Evolutionary conservation across 2,329 filamentous ascomycete genomes (phyloP), one percentile per base, ranked within the genome.

Genomic region (Penicillium sp.): DNA sequence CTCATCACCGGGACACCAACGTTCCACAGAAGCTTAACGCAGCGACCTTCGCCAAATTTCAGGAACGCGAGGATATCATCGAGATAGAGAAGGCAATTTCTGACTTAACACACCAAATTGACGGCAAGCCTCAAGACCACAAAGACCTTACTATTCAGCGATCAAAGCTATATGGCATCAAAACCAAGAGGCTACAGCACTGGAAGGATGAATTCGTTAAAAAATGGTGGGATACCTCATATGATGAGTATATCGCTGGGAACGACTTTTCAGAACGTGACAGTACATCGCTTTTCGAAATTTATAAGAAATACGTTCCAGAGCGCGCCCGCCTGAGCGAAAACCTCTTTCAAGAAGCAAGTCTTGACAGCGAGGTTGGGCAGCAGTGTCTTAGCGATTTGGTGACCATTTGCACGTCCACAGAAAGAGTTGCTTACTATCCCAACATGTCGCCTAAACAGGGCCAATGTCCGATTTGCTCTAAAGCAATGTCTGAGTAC

Each of bases 231-330:
- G 45, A 66, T 46, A 25, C 29, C 13, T 59, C 25, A 26, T 67
- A 69, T 47, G 21, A 62, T 26, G 21, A 66, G 45, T 67, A 69
- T 45, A 45, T 66, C n/a, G 37, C 59, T 39, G 33, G 59, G 29
- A 67, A 66, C 19, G 43, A 63, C 3, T 64, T 67, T n/a, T 26
- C 53, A 1, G 53, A 67, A 43, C 51, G 52, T 3, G 57, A 69
- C 37, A 55, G 14, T 31, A 68, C 53, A 26, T 21, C 42, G 27
- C 45, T 68, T 14, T 64, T 67, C 9, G 16, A 65, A 5, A 64
- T 67, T n/a, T 66, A 58, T 26, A 58, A 47, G 35, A 66, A 65
- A 52, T 66, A 66, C 53, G 49, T 64, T 16, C 61, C 52, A 39
- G 51, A 61, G 50, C 43, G 60, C 42, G 48, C 50, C 14, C 47